Conservation (phyloP, 176 grass and related monocot species). For the Aegilops speltoides region DNA sequence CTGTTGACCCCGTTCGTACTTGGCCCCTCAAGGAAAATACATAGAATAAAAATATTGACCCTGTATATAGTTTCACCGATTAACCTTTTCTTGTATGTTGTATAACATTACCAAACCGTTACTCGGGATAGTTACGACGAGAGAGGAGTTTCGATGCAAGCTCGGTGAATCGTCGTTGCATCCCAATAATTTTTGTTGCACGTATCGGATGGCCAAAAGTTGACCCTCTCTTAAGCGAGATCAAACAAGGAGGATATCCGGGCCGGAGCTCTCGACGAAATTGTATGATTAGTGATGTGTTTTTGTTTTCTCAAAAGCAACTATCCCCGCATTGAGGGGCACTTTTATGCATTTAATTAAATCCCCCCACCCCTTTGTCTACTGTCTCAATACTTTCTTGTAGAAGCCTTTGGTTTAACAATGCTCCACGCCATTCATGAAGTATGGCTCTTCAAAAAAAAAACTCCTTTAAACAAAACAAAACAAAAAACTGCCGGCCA, state of each 20-base stretch:
- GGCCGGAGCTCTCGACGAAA: not conserved
- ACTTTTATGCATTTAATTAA: not conserved
- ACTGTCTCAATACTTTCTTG: not conserved
- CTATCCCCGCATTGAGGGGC: not conserved
- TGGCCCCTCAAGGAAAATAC: no score
- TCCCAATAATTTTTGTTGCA: not conserved
- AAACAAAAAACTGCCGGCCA: not conserved
- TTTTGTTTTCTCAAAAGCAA: not conserved
- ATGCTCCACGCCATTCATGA: not conserved
- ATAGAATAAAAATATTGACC: no score
- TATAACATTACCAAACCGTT: no score
- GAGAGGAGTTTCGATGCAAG: not conserved
- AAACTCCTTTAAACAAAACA: not conserved
- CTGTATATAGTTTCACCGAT: not conserved
- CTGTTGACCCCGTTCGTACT: no score
- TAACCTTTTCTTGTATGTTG: not conserved
- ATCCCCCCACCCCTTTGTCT: not conserved
- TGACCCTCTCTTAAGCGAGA: no score
- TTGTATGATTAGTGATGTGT: not conserved
- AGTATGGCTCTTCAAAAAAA: not conserved
- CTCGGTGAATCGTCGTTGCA: not conserved
- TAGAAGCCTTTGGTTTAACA: not conserved
- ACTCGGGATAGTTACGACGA: not conserved
- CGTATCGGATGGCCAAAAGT: no score
- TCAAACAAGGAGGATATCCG: no score